Percentiles rank a stretch among this genome's conserved stretches.
These are phyloP conservation scores for Solanum peruvianum DNA, from an alignment of 257 asterid genomes.

Conservation along the genomic window DNA sequence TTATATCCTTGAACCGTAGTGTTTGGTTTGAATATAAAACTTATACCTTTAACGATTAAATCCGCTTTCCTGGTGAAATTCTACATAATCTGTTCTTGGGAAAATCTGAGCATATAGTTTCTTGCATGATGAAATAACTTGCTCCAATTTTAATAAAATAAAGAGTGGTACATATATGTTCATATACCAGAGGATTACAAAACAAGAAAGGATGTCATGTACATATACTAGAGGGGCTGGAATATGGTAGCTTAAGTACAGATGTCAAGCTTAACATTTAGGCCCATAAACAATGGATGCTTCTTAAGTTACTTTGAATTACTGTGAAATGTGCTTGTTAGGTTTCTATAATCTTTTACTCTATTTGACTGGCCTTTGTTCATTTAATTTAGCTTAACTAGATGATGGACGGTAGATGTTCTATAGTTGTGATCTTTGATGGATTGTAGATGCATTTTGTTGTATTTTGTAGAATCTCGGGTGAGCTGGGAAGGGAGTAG, in stretches of 20 bases:
- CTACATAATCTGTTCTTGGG: too few relatives aligned
- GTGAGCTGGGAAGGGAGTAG: not conserved
- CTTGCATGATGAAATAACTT: too few relatives aligned
- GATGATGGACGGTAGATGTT: not conserved
- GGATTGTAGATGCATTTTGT: not conserved
- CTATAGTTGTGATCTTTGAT: not conserved
- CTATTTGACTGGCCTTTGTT: not conserved
- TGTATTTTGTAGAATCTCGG: not conserved
- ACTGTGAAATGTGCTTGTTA: not conserved
- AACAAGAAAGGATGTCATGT: too few relatives aligned
- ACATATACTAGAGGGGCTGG: not conserved
- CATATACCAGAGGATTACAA: too few relatives aligned
- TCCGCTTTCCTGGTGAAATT: not conserved
- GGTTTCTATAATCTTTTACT: not conserved
- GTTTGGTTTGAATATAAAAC: not conserved
- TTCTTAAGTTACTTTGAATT: not conserved
- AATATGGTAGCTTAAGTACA: not conserved
- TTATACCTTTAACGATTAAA: not conserved
- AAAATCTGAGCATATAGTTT: too few relatives aligned
- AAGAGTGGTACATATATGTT: too few relatives aligned
- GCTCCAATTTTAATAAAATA: too few relatives aligned
- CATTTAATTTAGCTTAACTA: not conserved
- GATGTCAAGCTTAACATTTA: not conserved
- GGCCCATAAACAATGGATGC: not conserved
- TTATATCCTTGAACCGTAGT: not conserved